phyloP scores from a whole-genome alignment of 2,329 filamentous ascomycete genomes.

The Cladosporium phlei region DNA sequence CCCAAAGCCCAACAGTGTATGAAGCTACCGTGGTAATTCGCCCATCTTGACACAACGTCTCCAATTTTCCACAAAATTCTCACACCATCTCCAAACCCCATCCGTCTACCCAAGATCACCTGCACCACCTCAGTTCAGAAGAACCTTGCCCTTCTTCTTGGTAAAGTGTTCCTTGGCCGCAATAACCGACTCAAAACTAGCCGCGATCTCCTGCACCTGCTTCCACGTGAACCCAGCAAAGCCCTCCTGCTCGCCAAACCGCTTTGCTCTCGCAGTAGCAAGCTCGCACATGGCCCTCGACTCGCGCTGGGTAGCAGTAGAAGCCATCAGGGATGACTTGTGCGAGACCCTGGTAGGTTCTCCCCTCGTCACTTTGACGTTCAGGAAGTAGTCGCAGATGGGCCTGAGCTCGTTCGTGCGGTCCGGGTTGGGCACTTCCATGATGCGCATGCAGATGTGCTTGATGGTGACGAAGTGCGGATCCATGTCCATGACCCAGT shows the following conservation, averaged over 20 bases:
- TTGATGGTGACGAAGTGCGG: conserved; percentile 6
- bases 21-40: no score
- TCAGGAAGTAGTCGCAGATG: conserved; percentile 8
- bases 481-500: neutral
- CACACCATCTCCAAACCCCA: no score
- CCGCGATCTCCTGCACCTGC: conserved; percentile 1
- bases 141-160: neutral
- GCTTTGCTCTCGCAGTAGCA: neutral
- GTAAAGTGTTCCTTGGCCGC: neutral
- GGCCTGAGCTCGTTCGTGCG: neutral
- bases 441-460: conserved; percentile 5
- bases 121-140: no score
- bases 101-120: no score
- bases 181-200: neutral
- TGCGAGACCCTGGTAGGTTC: neutral
- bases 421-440: neutral
- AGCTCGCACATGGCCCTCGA: neutral
- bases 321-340: neutral
- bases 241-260: neutral
- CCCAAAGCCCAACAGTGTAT: no score
- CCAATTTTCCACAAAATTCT: no score
- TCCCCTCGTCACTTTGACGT: neutral
- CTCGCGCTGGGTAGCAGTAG: neutral
- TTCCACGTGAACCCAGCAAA: conserved; percentile 4
- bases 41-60: no score